Conservation (phyloP, 2,329 filamentous ascomycete species). For the Cladosporium colombiae region DNA sequence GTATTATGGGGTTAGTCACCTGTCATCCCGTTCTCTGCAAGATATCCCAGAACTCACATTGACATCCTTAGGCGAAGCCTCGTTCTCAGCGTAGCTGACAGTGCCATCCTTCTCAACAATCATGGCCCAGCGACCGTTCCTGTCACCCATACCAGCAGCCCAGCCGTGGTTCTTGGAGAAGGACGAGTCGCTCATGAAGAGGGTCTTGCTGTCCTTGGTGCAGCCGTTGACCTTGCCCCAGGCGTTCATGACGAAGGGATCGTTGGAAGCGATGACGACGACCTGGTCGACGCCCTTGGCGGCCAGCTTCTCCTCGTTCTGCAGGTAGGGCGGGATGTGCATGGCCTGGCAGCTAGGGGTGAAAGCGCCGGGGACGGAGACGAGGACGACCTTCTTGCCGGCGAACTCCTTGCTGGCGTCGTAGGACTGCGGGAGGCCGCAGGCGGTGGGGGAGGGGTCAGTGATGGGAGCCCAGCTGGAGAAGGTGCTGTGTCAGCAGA, state of each 20-base stretch:
- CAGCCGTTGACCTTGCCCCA: slow-evolving; percentile 87
- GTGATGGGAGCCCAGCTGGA: slow-evolving; percentile 74
- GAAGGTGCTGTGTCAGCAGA: slow-evolving; percentile 11
- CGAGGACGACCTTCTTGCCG: slow-evolving; percentile 70
- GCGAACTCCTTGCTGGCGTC: slow-evolving; percentile 76
- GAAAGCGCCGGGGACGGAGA: slow-evolving; percentile 75
- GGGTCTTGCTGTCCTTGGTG: slow-evolving; percentile 68
- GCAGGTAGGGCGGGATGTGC: slow-evolving; percentile 79
- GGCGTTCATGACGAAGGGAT: slow-evolving; percentile 82
- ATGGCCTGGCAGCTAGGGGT: slow-evolving; percentile 81
- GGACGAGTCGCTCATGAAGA: slow-evolving; percentile 77
- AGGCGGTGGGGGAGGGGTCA: slow-evolving; percentile 70
- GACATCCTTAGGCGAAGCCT: slow-evolving; percentile 56
- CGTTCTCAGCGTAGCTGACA: slow-evolving; percentile 76
- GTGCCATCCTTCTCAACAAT: slow-evolving; percentile 77
- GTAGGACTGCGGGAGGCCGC: slow-evolving; percentile 76
- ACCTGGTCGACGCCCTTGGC: slow-evolving; percentile 81
- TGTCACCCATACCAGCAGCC: slow-evolving; percentile 65
- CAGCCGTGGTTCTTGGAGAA: slow-evolving; percentile 81
- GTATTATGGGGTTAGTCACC: neutral
- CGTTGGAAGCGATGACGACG: slow-evolving; percentile 80
- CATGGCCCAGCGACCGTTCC: slow-evolving; percentile 78
- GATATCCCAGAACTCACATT: slow-evolving; percentile 40
- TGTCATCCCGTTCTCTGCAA: neutral
- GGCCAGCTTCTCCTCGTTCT: slow-evolving; percentile 69